phyloP scores from a whole-genome alignment of 2,329 filamentous ascomycete species.

The Canariomyces notabilis region DNA sequence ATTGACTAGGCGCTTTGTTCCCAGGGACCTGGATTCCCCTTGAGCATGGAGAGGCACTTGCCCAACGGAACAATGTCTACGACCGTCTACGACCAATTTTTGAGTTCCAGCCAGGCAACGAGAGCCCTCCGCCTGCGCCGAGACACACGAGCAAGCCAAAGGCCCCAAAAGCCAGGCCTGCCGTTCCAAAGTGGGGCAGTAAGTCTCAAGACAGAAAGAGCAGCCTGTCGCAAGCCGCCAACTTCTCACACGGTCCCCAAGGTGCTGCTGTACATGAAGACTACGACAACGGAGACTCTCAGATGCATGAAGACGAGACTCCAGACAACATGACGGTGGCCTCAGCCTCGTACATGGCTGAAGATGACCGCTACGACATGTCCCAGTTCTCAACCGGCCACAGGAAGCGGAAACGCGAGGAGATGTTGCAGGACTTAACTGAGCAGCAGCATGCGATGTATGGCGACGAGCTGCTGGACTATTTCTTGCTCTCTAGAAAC shows the following conservation, averaged over 20 bases:
- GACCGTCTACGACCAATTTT: constrained; percentile 83
- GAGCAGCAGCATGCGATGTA: constrained; percentile 88
- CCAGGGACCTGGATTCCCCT: constrained; percentile 94
- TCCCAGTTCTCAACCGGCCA: constrained; percentile 58
- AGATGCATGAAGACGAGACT: constrained; percentile 71
- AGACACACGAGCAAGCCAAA: constrained; percentile 88
- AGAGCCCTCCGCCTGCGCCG: constrained; percentile 87
- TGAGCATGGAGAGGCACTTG: constrained; percentile 71
- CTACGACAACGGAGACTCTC: constrained; percentile 57
- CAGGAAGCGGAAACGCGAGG: constrained; percentile 73
- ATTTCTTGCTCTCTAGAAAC: constrained; percentile 83
- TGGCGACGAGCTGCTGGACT: constrained; percentile 89
- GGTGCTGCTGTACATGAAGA: constrained; percentile 48
- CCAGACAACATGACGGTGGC: constrained; percentile 78
- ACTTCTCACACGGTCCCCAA: constrained; percentile 23
- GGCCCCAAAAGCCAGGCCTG: constrained; percentile 58
- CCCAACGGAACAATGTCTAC: constrained; percentile 79
- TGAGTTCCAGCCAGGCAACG: constrained; percentile 77
- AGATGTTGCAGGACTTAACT: constrained; percentile 55
- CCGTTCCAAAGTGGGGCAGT: constrained; percentile 57
- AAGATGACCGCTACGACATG: constrained; percentile 71
- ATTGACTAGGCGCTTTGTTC: not conserved
- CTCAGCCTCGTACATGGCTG: constrained; percentile 78
- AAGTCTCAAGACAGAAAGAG: constrained; percentile 24
- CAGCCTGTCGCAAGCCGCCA: constrained; percentile 15